Evolutionary conservation across 1,284 basidiomycete genomes (phyloP), one percentile per base, ranked within the genome.

Genomic region (Coniophora puteana): DNA sequence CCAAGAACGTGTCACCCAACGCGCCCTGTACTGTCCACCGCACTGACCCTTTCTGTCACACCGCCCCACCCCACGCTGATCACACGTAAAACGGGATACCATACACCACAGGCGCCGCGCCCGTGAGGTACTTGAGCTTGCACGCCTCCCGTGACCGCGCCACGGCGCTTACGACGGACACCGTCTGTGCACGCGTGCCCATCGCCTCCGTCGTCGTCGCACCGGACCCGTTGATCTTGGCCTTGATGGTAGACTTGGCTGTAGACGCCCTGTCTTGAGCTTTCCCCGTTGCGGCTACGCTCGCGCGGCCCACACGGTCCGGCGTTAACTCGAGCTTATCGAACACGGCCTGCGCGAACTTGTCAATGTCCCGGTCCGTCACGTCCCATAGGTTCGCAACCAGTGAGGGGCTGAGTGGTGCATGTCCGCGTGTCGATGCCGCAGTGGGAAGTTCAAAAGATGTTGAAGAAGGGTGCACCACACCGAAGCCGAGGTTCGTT

Each of bases 371-470:
- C 36, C 87, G 80, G 68, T 99, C 95, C 0, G 96, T 99, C 18
- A 98, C 94, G 59, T 99, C 95, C 95, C 96, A 99, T 13, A 99
- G 67, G 57, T 95, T 97, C 0, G 89, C 96, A 11, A 97, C 81
- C 34, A 99, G 73, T 2, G 91, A 87, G 5, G 96, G 95, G 49
- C 93, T 94, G 39, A 6, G 37, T 31, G 38, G 35, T 11, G 18
- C 23, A 30, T 38, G 33, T 35, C 33, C 17, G 16, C 33, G 14
- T 35, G 17, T 21, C 8, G 33, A 20, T n/a, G n/a, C n/a, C n/a
- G n/a, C n/a, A n/a, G n/a, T n/a, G n/a, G n/a, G n/a, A n/a, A n/a
- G n/a, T n/a, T n/a, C n/a, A n/a, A n/a, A n/a, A n/a, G n/a, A n/a
- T n/a, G n/a, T n/a, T n/a, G n/a, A n/a, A n/a, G n/a, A n/a, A n/a